A percentile compares a stretch with the other conserved stretches of the same genome.
phyloP scores from a whole-genome alignment of 2,329 filamentous ascomycete genomes.

The Orbilia quercus region DNA sequence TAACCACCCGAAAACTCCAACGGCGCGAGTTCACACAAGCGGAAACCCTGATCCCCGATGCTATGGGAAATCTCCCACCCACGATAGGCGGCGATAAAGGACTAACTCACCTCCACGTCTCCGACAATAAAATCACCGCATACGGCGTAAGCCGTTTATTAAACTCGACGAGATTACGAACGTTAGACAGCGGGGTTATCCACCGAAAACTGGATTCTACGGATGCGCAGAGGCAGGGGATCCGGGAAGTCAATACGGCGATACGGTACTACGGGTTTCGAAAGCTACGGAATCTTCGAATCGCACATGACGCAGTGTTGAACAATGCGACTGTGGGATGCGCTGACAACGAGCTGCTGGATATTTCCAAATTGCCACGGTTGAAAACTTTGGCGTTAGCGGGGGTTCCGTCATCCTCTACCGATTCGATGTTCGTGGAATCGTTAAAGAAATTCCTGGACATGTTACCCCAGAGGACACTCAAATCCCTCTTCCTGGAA shows the following conservation, averaged over 20 bases:
- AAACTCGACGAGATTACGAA: slow-evolving; percentile 54
- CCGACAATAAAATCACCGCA: slow-evolving; percentile 49
- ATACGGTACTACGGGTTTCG: slow-evolving; percentile 55
- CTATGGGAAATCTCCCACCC: slow-evolving; percentile 15
- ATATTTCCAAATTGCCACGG: slow-evolving; percentile 26
- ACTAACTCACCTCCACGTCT: slow-evolving; percentile 56
- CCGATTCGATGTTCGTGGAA: slow-evolving; percentile 6
- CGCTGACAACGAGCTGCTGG: slow-evolving; percentile 19
- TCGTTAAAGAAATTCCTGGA: slow-evolving; percentile 19
- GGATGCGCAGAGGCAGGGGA: neutral
- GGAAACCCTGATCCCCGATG: slow-evolving; percentile 23
- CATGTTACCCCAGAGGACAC: slow-evolving; percentile 4
- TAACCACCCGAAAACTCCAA: slow-evolving; percentile 30
- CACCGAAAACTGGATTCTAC: neutral
- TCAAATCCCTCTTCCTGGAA: slow-evolving; percentile 27
- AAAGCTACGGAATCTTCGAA: slow-evolving; percentile 56
- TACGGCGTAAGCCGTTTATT: slow-evolving; percentile 45
- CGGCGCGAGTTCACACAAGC: slow-evolving; percentile 9
- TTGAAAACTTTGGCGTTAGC: slow-evolving; percentile 56
- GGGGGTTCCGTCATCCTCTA: slow-evolving; percentile 18
- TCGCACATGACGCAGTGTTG: slow-evolving; percentile 28
- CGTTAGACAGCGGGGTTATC: slow-evolving; percentile 55
- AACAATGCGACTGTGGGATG: neutral
- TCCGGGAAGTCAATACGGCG: slow-evolving; percentile 22
- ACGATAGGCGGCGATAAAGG: slow-evolving; percentile 27